Evolutionary conservation across 139 green algal species (phyloP).

Genomic region (Chlorella sp.): DNA sequence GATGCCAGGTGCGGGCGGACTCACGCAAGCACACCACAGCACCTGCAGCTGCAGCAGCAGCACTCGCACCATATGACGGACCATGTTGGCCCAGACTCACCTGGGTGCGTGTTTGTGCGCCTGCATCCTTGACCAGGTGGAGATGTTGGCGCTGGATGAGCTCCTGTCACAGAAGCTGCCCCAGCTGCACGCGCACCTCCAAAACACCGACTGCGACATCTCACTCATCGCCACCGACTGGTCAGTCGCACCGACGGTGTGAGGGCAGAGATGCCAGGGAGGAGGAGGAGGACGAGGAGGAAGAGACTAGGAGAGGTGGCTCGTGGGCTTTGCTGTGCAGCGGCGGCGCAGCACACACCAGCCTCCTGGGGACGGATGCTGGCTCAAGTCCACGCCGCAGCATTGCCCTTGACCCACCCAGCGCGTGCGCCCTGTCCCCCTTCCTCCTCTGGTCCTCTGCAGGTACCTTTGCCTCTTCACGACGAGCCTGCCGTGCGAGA

Average conservation of each 20-base stretch:
- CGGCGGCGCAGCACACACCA: too few species aligned
- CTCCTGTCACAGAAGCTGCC: conserved; percentile 63
- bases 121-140: too few species aligned
- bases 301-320: too few species aligned
- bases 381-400: too few species aligned
- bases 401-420: too few species aligned
- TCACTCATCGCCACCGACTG: conserved; percentile 79
- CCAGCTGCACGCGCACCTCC: conserved; percentile 52
- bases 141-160: conserved; percentile 49
- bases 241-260: conserved; percentile 31
- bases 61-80: conserved; percentile 2
- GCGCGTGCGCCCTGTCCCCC: too few species aligned
- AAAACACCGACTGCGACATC: conserved; percentile 57
- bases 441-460: too few species aligned
- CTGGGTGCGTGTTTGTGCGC: too few species aligned
- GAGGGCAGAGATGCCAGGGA: too few species aligned
- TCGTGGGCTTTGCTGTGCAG: too few species aligned
- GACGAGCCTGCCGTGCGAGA: conserved; percentile 52
- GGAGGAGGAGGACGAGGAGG: too few species aligned
- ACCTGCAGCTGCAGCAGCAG: conserved; percentile 27
- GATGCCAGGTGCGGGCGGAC: conserved; percentile 56
- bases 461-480: conserved; percentile 64
- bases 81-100: conserved; percentile 8
- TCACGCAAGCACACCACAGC: conserved; percentile 8
- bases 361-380: too few species aligned